Evolutionary conservation across 73 alveolate genomes (phyloP).

Genomic region (Durusdinium trenchii): DNA sequence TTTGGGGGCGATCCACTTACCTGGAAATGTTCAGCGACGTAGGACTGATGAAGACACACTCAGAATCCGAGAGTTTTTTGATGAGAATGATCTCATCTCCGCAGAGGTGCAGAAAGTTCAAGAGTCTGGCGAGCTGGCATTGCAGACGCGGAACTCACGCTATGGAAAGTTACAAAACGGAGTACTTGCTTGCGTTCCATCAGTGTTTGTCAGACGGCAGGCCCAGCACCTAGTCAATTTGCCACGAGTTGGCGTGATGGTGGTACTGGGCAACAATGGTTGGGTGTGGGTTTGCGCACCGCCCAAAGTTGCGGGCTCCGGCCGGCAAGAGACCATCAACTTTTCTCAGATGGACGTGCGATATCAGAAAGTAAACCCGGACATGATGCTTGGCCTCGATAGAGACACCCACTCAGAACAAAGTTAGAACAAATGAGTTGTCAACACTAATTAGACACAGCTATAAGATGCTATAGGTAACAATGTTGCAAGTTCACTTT

Average conservation of each 20-base stretch:
- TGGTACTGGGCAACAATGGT: constrained; percentile 90
- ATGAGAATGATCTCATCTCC: constrained; percentile 98
- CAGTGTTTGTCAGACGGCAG: constrained; percentile 79
- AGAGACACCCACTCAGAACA: no score
- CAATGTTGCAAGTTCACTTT: no score
- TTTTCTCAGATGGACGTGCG: constrained; percentile 96
- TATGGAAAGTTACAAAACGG: constrained; percentile 98
- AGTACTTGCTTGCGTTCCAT: constrained; percentile 96
- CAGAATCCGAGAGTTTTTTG: constrained; percentile 98
- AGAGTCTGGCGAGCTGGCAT: constrained; percentile 97
- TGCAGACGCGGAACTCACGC: constrained; percentile 98
- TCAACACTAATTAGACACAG: no score
- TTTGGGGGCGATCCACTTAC: constrained; percentile 98
- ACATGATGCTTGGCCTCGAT: constrained; percentile 72
- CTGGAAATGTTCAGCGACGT: constrained; percentile 98
- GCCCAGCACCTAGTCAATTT: constrained; percentile 88
- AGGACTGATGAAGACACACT: constrained; percentile 98
- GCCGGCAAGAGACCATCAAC: constrained; percentile 89
- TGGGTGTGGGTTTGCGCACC: constrained; percentile 96
- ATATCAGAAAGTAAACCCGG: constrained; percentile 77
- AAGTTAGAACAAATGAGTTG: no score
- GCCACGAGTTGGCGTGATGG: constrained; percentile 88
- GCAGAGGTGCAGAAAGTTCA: constrained; percentile 98
- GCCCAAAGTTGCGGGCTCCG: constrained; percentile 83
- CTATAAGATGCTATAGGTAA: no score